Percentiles rank a stretch among this genome's conserved stretches.
These are phyloP conservation scores for Chloranthus sessilifolius DNA, from an alignment of 164 flowering plant species.

Conservation along the genomic window DNA sequence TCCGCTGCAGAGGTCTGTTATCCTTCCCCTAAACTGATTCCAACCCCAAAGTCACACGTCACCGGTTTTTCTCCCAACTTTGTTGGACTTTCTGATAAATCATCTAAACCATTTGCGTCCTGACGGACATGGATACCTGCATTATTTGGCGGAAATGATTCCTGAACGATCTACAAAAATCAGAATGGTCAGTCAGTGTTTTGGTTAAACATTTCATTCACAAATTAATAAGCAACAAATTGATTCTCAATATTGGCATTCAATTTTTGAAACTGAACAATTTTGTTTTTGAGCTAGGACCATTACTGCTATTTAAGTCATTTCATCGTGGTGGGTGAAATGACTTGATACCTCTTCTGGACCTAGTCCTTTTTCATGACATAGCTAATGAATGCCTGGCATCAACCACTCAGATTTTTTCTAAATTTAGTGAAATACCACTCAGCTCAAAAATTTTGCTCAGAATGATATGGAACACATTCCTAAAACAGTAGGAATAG, in stretches of 20 bases:
- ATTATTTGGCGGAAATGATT: conserved; percentile 47
- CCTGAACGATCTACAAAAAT: conserved; percentile 33
- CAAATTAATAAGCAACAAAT: neutral
- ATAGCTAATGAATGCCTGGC: too few relatives aligned
- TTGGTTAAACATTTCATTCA: neutral
- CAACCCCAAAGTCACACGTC: conserved; percentile 10
- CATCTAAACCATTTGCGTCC: conserved; percentile 57
- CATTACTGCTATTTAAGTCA: too few relatives aligned
- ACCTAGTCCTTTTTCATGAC: too few relatives aligned
- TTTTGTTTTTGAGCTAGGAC: too few relatives aligned
- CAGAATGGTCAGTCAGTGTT: conserved; percentile 3
- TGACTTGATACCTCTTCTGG: too few relatives aligned
- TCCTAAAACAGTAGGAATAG: too few relatives aligned
- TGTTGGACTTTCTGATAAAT: conserved; percentile 46
- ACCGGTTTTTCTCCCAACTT: conserved; percentile 37
- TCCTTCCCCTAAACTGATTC: conserved; percentile 8
- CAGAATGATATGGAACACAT: too few relatives aligned
- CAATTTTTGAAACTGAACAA: too few relatives aligned
- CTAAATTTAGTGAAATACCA: too few relatives aligned
- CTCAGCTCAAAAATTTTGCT: too few relatives aligned
- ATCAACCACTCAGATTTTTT: too few relatives aligned
- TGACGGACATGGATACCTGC: conserved; percentile 56
- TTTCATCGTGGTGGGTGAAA: too few relatives aligned
- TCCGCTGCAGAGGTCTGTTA: conserved; percentile 1
- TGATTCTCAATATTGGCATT: neutral